A percentile compares a stretch with the other conserved stretches of the same genome.
Conservation (phyloP, 2,329 filamentous ascomycete genomes). For the Sclerotinia spermophila region DNA sequence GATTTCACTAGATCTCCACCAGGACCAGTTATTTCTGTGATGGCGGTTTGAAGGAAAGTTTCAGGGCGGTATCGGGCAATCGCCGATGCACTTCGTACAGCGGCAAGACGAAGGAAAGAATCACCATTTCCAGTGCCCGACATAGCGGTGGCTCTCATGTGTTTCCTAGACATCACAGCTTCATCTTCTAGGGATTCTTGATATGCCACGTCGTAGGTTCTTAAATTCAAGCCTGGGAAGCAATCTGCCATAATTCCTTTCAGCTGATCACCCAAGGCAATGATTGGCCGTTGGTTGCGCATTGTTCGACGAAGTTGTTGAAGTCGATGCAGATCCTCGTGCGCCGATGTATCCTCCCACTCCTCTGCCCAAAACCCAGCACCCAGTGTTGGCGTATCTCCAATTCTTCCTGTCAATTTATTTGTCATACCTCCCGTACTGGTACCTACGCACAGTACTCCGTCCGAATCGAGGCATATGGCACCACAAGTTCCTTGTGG, state of each 20-base stretch:
- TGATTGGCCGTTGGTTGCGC: conserved; percentile 33
- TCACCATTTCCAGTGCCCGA: conserved; percentile 88
- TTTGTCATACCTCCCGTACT: conserved; percentile 80
- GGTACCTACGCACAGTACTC: conserved; percentile 66
- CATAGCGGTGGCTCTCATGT: conserved; percentile 47
- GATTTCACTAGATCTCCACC: conserved; percentile 70
- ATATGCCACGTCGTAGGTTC: conserved; percentile 33
- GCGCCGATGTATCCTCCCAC: conserved; percentile 51
- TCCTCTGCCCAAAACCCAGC: conserved; percentile 90
- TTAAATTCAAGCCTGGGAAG: conserved; percentile 44
- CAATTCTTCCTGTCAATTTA: conserved; percentile 79
- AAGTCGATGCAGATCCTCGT: conserved; percentile 37
- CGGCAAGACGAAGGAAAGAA: conserved; percentile 71
- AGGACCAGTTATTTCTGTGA: conserved; percentile 64
- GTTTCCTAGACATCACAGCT: conserved; percentile 26
- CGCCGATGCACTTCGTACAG: conserved; percentile 67
- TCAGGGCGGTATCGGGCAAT: conserved; percentile 60
- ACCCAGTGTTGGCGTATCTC: conserved; percentile 79
- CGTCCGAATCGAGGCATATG: conserved; percentile 73
- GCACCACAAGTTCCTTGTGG: conserved; percentile 83
- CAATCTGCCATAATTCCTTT: conserved; percentile 55
- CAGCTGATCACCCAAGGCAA: conserved; percentile 45
- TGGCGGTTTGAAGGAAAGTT: conserved; percentile 51
- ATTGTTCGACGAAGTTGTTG: conserved; percentile 30
- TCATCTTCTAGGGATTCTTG: conserved; percentile 24